Percentiles rank a stretch among this genome's conserved stretches.
Conservation (phyloP, 768 basidiomycete genomes). For the Inosperma sp. region DNA sequence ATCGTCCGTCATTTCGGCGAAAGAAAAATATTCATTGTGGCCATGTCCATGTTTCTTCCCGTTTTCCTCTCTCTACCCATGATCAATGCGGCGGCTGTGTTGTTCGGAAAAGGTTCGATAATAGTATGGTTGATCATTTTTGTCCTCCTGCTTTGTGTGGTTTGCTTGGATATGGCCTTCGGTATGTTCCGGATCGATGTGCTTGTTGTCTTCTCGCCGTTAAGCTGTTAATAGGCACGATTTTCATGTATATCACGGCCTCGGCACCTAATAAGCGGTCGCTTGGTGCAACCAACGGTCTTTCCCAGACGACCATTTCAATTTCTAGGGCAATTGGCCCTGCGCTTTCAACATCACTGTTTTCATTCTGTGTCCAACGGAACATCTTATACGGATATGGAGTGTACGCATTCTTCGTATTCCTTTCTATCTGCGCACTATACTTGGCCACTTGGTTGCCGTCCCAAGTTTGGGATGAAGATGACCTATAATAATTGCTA, state of each 20-base stretch:
- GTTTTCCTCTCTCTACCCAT: slow-evolving; percentile 41
- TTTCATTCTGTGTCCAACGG: slow-evolving; percentile 46
- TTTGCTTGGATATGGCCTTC: slow-evolving; percentile 41
- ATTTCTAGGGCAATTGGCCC: slow-evolving; percentile 52
- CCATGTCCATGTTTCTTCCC: slow-evolving; percentile 34
- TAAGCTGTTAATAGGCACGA: slow-evolving; percentile 32
- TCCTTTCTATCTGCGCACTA: slow-evolving; percentile 33
- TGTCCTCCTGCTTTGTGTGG: slow-evolving; percentile 26
- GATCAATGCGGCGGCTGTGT: slow-evolving; percentile 38
- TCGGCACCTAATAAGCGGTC: slow-evolving; percentile 49
- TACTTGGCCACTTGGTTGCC: slow-evolving; percentile 38
- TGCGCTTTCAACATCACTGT: slow-evolving; percentile 47
- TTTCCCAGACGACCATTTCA: slow-evolving; percentile 49
- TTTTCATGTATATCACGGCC: slow-evolving; percentile 48
- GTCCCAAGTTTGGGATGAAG: slow-evolving; percentile 30
- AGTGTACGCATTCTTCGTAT: slow-evolving; percentile 41
- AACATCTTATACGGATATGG: slow-evolving; percentile 47
- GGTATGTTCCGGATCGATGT: slow-evolving; percentile 28
- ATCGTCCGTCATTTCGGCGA: slow-evolving; percentile 41
- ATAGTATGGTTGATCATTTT: slow-evolving; percentile 36
- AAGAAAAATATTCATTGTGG: slow-evolving; percentile 35
- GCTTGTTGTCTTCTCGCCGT: not conserved
- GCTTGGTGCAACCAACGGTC: slow-evolving; percentile 55
- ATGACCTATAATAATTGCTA: not conserved
- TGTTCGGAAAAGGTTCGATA: slow-evolving; percentile 30